Base-by-base conservation (phyloP, 2,329 filamentous ascomycete species). In the Paracoccidioides brasiliensis region DNA sequence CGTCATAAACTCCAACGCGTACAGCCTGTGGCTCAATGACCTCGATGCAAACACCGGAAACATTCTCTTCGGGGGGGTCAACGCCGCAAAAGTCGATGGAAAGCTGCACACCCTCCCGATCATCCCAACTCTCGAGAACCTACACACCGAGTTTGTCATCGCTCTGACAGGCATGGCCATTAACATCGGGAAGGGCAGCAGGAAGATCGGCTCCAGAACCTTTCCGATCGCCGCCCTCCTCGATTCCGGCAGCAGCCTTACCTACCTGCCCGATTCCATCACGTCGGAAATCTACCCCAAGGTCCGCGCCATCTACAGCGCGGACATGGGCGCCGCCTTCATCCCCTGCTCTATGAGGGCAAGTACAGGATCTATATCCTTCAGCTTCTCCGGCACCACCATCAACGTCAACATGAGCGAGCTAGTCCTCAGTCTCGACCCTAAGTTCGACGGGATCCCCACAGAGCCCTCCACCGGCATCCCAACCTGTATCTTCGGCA, bases 21-120 rank as follows among this genome's bases (percentile, higher is more conserved):
- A 84, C 71, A 88, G 84, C 64, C 70, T 91, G 45, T 90, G 84
- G 82, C 74, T 90, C 15, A 85, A 90, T 69, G 85, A 89, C 64
- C 72, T 88, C 6, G 77, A 83, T 59, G 74, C 84, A 30, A 80
- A 70, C 62, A 80, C 75, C 0, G 86, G 86, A 54, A 83, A 74
- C 57, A 82, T 90, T 54, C 72, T 90, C 1, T 90, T 90, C 62
- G 86, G 86, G 35, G 86, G 87, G 35, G 78, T 90, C 56, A 84
- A 90, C 68, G 80, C 76, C 2, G 80, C 72, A 28, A 82, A 84
- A 60, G 90, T 80, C 66, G 65, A 71, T 2, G 86, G 84, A 22
- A 66, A 75, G 3, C 75, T 91, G 35, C 68, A 80, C 57, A 86
- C 84, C 0, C 68, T 91, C 1, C 86, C 87, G 2, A 74, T 91